Conservation (phyloP, 73 alveolate species). For the Paramecium sexaurelia region DNA sequence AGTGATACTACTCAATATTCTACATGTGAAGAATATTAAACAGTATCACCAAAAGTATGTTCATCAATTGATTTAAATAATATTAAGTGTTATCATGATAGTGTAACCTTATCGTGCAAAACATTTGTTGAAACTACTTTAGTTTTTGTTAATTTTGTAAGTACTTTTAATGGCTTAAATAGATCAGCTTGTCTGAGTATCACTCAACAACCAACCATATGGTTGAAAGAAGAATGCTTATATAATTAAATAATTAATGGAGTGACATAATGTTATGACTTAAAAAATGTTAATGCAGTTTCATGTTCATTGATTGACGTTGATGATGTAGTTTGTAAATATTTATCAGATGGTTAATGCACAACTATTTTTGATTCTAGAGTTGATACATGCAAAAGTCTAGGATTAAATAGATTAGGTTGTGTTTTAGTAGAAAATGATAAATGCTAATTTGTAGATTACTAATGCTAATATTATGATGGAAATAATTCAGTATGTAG, state of each 20-base stretch:
- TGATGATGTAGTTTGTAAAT: neutral
- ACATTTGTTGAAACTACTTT: neutral
- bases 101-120: neutral
- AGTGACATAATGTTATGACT: neutral
- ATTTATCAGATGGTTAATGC: neutral
- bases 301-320: neutral
- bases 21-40: neutral
- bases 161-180: slow-evolving; percentile 4
- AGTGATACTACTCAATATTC: neutral
- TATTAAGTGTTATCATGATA: neutral
- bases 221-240: neutral
- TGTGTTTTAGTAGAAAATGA: neutral
- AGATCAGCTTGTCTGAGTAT: slow-evolving; percentile 14
- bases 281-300: neutral
- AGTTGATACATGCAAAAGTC: neutral
- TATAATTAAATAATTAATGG: neutral
- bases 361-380: neutral
- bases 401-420: neutral
- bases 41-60: slow-evolving; percentile 6
- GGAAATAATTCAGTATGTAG: neutral
- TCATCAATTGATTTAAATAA: neutral
- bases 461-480: neutral
- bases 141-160: neutral
- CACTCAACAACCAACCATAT: neutral
- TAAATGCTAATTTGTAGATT: neutral